Evolutionary conservation across 805 yeast species (phyloP).

Genomic region (Limtongia smithiae): DNA sequence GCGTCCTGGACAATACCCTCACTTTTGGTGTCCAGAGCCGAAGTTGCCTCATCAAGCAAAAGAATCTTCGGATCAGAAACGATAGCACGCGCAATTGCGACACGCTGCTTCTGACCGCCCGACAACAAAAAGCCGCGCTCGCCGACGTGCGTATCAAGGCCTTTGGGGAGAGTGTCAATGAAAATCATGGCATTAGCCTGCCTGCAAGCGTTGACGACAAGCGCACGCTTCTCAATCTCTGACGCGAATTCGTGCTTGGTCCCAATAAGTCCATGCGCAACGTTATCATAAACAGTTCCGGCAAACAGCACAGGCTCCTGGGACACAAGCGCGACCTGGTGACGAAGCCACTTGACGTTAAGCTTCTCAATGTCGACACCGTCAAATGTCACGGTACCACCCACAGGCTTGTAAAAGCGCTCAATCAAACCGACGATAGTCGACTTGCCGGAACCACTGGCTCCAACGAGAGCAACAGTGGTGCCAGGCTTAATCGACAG

Average conservation of each 20-base stretch:
- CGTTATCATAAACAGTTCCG: constrained; percentile 74
- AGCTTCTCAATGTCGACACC: constrained; percentile 47
- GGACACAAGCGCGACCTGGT: constrained; percentile 56
- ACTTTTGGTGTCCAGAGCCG: constrained; percentile 59
- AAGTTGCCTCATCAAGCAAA: constrained; percentile 63
- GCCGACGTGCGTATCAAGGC: constrained; percentile 50
- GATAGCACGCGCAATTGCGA: constrained; percentile 60
- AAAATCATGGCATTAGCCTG: constrained; percentile 54
- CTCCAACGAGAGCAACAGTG: constrained; percentile 87
- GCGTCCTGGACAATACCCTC: constrained; percentile 59
- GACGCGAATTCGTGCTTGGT: constrained; percentile 35
- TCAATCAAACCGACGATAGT: constrained; percentile 52
- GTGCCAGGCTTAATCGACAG: constrained; percentile 62
- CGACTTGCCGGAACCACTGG: constrained; percentile 56
- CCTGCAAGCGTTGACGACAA: constrained; percentile 44
- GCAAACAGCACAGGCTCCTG: constrained; percentile 64
- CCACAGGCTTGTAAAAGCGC: constrained; percentile 54
- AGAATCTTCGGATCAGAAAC: constrained; percentile 54
- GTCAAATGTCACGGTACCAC: constrained; percentile 49
- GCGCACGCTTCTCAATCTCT: constrained; percentile 40
- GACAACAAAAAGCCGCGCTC: constrained; percentile 57
- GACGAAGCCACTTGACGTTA: constrained; percentile 50
- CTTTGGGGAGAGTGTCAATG: constrained; percentile 50
- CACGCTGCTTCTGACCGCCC: constrained; percentile 65
- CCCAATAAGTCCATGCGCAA: constrained; percentile 63